These are phyloP conservation scores for Cercospora sp. DNA, from an alignment of 2,329 filamentous ascomycete species.

Conservation along the genomic window DNA sequence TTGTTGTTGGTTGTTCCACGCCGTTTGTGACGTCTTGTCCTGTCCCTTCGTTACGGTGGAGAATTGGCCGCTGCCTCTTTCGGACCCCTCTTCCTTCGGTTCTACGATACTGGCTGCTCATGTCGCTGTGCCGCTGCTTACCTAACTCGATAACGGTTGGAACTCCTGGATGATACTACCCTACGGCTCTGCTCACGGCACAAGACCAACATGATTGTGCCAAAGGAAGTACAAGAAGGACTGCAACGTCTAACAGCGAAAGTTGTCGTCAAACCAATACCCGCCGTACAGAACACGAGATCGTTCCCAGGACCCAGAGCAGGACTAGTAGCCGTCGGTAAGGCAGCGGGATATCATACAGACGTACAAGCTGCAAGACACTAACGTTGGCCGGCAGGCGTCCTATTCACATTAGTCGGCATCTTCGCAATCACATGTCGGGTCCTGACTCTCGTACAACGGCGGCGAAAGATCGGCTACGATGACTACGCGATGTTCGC, in stretches of 20 bases:
- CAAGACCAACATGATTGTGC: not conserved
- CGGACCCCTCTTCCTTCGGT: not conserved
- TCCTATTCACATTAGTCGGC: constrained; percentile 23
- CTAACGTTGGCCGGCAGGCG: constrained; percentile 13
- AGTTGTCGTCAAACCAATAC: constrained; percentile 14
- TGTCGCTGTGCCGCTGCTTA: not conserved
- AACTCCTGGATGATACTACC: not conserved
- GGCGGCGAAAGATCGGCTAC: constrained; percentile 23
- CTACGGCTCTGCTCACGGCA: not conserved
- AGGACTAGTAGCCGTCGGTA: constrained; percentile 16
- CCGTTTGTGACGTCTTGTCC: not conserved
- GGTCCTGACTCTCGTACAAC: constrained; percentile 20
- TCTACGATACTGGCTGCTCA: not conserved
- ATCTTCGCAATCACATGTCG: constrained; percentile 26
- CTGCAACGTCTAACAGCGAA: not conserved
- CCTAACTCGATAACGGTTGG: not conserved
- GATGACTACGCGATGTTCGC: constrained; percentile 29
- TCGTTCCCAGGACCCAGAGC: constrained; percentile 14
- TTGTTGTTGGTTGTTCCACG: not conserved
- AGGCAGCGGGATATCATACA: not conserved
- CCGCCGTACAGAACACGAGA: constrained; percentile 10
- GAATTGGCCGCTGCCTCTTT: not conserved
- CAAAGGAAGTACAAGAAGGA: not conserved
- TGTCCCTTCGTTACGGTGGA: not conserved
- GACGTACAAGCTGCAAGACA: not conserved